Evolutionary conservation across 164 flowering plant species (phyloP).

Genomic region (Paratinospora sagittata): DNA sequence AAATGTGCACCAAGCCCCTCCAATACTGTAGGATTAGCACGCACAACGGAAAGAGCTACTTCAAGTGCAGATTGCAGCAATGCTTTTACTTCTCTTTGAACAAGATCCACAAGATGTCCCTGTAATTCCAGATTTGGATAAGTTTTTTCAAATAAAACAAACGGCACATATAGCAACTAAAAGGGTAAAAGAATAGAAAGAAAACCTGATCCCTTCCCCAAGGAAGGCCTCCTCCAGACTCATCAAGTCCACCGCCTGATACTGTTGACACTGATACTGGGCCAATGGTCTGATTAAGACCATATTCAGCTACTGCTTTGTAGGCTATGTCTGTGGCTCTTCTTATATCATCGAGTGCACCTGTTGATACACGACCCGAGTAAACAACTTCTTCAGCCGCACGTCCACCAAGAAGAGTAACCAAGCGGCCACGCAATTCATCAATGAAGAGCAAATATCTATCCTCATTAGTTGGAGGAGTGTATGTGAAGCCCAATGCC

Average conservation of each 20-base stretch:
- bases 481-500: conserved; percentile 91
- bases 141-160: conserved; percentile 3
- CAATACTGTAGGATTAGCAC: conserved; percentile 82
- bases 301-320: conserved; percentile 98
- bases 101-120: conserved; percentile 98
- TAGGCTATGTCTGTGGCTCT: conserved; percentile 98
- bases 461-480: conserved; percentile 86
- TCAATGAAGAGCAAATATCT: conserved; percentile 93
- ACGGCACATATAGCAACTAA: background rate
- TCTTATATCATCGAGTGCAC: conserved; percentile 95
- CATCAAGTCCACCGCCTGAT: conserved; percentile 87
- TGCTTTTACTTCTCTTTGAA: conserved; percentile 79
- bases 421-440: conserved; percentile 95
- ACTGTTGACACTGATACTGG: conserved; percentile 82
- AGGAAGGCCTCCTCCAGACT: conserved; percentile 63
- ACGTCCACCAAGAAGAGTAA: conserved; percentile 97
- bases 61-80: conserved; percentile 88
- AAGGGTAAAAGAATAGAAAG: background rate
- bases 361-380: conserved; percentile 95
- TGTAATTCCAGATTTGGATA: conserved; percentile 25
- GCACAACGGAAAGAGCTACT: conserved; percentile 77
- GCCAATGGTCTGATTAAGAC: conserved; percentile 80
- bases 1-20: conserved; percentile 96
- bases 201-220: conserved; percentile 94
- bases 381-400: conserved; percentile 96